Evolutionary conservation across 176 grass and related monocot genomes (phyloP).

Genomic region (Carex parvula): DNA sequence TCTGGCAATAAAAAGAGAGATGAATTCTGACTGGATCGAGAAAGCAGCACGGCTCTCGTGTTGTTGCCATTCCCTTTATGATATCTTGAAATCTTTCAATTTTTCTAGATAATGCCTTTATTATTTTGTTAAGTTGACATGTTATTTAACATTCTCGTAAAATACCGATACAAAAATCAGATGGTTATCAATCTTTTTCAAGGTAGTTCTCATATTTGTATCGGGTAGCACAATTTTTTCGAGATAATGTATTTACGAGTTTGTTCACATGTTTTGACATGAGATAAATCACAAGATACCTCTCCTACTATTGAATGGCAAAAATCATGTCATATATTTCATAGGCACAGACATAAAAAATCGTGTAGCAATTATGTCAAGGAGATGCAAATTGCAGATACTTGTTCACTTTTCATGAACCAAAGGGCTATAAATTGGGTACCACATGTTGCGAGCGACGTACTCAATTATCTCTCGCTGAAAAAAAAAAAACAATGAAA

Average conservation of each 20-base stretch:
- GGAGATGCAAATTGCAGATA: background rate
- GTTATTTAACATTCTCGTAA: slow-evolving; percentile 5
- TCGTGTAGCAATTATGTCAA: slow-evolving; percentile 11
- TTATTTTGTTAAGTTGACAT: slow-evolving; percentile 8
- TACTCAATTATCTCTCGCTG: slow-evolving; percentile 70
- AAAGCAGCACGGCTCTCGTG: background rate
- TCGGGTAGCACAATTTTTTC: background rate
- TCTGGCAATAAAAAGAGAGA: background rate
- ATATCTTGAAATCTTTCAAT: background rate
- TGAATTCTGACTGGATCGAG: background rate
- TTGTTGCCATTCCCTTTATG: slow-evolving; percentile 1
- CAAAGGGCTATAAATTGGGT: slow-evolving; percentile 80
- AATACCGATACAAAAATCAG: background rate
- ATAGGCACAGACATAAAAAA: slow-evolving; percentile 2
- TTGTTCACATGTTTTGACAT: background rate
- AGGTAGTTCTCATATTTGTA: slow-evolving; percentile 7
- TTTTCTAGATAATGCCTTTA: slow-evolving; percentile 5
- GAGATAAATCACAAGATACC: background rate
- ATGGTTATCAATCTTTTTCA: background rate
- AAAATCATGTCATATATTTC: background rate
- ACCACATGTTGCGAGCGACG: slow-evolving; percentile 93
- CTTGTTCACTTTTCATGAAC: slow-evolving; percentile 68
- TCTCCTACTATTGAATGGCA: slow-evolving; percentile 7
- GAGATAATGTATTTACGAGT: background rate
- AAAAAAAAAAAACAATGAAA: slow-evolving; percentile 12